Evolutionary conservation across 2,329 filamentous ascomycete species (phyloP).

Genomic region (Venturia aucupariae): DNA sequence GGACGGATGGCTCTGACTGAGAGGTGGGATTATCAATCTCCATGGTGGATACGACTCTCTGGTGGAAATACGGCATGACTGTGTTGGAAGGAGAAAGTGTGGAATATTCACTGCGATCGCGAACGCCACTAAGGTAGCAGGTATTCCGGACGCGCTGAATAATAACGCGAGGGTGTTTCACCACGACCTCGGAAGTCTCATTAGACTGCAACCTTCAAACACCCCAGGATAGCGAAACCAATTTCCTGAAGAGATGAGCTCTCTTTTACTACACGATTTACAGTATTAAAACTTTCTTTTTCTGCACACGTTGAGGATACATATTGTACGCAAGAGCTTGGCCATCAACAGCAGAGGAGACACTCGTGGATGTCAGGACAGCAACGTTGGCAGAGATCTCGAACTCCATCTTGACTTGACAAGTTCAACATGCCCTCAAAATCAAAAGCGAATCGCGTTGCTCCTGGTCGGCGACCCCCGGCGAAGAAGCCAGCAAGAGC

Average conservation of each 20-base stretch:
- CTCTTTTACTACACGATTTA: not conserved
- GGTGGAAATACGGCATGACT: constrained; percentile 15
- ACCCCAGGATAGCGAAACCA: too few species aligned
- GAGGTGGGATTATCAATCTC: not conserved
- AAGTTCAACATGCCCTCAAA: constrained; percentile 1
- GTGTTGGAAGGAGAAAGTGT: not conserved
- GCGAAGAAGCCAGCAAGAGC: constrained; percentile 13
- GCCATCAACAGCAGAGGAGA: not conserved
- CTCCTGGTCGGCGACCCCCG: not conserved
- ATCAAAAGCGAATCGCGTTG: constrained; percentile 17
- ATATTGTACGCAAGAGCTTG: not conserved
- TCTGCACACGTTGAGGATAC: not conserved
- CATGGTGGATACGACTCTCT: constrained; percentile 1
- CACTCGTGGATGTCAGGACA: not conserved
- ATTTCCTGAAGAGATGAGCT: not conserved
- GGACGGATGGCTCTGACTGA: not conserved
- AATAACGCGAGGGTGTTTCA: not conserved
- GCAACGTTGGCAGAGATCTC: not conserved
- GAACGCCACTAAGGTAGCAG: constrained; percentile 2
- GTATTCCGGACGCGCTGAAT: not conserved
- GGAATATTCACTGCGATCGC: too few species aligned
- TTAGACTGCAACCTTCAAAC: not conserved
- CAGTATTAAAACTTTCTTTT: not conserved
- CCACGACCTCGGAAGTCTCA: too few species aligned
- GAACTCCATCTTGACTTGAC: not conserved